Evolutionary conservation across 2,329 filamentous ascomycete genomes (phyloP), one percentile per base, ranked within the genome.

Genomic region (Geosmithia flava): DNA sequence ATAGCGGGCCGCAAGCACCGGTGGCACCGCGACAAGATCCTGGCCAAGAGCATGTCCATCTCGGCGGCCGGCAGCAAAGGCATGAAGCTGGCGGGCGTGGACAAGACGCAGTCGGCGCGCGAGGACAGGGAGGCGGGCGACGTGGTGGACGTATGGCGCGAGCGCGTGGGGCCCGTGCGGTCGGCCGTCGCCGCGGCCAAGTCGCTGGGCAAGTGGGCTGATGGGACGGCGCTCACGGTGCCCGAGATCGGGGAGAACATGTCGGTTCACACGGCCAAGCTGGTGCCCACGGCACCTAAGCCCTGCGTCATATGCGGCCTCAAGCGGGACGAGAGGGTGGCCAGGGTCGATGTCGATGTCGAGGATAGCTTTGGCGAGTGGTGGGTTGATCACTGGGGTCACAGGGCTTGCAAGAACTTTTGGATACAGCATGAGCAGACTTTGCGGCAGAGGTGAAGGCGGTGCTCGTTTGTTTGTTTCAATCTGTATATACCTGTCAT

Each of bases 311-410:
- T 97, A 30, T 97, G 91, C 63, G 91, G 91, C 0, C 65, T 97
- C 53, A 93, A 87, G 67, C 74, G 91, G 53, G 88, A 95, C 41
- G 91, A 97, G 67, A 76, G 91, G 46, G 72, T 96, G 11, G 64
- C 69, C 19, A 87, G 82, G 58, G 76, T 93, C 33, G 89, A 95
- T 58, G 69, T 81, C 47, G 74, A 82, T 23, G 80, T 94, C 8
- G 82, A 91, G 57, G 91, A 97, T 63, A 89, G 85, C 62, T 96
- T 96, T 70, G 89, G 88, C 13, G 91, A 97, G 68, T 97, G 89
- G 87, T 97, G 91, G 91, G 72, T 85, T 42, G 89, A 96, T 44
- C 83, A 91, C 62, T 90, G 88, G 84, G 87, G 84, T 0, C 85
- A 90, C 64, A 70, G 78, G 52, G 77, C 79, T 19, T 97, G 91